Percentiles rank a stretch among this genome's conserved stretches.
These are phyloP conservation scores for Rubia peregrina DNA, from an alignment of 305 asterid species.

Conservation along the genomic window DNA sequence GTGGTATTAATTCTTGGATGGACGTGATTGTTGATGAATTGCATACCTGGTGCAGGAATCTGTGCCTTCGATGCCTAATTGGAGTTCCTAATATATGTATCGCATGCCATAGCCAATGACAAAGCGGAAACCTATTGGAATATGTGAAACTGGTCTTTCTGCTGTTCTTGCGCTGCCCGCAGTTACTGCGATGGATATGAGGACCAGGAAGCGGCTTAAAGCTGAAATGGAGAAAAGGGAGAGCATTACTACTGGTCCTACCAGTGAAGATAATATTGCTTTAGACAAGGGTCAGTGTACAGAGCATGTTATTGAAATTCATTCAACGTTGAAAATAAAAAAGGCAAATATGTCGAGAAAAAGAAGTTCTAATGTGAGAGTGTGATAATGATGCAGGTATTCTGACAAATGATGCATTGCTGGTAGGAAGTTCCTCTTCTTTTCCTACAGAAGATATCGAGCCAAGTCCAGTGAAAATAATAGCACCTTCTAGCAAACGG, in stretches of 20 bases:
- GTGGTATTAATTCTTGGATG: not conserved
- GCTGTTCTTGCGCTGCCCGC: not conserved
- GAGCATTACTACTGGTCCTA: not conserved
- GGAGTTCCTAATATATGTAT: slow-evolving; percentile 1
- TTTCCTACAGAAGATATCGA: not conserved
- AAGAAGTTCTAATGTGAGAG: slow-evolving; percentile 6
- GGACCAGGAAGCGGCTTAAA: not conserved
- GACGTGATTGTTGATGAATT: not conserved
- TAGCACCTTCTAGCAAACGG: slow-evolving; percentile 7
- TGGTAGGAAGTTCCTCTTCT: slow-evolving; percentile 5
- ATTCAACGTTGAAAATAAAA: slow-evolving; percentile 12
- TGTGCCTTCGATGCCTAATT: not conserved
- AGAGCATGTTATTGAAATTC: slow-evolving; percentile 1
- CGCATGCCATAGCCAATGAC: slow-evolving; percentile 1
- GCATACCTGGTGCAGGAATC: not conserved
- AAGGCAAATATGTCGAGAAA: slow-evolving; percentile 9
- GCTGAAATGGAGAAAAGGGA: not conserved
- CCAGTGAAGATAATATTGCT: not conserved
- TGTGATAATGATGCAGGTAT: slow-evolving; percentile 10
- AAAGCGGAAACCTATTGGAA: not conserved
- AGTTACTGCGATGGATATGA: not conserved
- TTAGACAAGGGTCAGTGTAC: slow-evolving; percentile 11
- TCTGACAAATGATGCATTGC: slow-evolving; percentile 2
- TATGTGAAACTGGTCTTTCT: not conserved
- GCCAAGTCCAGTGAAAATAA: not conserved